Evolutionary conservation across 306 rosid species (phyloP).

Genomic region (Cucurbita moschata): DNA sequence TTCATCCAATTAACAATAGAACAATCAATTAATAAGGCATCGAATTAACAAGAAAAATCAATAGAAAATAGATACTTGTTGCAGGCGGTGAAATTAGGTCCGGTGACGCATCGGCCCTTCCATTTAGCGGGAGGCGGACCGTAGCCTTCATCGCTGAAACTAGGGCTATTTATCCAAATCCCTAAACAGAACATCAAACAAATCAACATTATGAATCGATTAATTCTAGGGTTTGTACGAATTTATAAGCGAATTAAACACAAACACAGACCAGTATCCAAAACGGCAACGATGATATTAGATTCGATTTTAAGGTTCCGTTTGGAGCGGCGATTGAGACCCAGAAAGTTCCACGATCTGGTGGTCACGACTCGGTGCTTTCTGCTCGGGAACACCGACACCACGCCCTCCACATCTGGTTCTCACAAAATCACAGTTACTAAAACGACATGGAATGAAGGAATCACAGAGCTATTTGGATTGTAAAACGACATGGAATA

Average conservation of each 20-base stretch:
- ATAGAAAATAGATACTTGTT: slow-evolving; percentile 18
- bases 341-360: slow-evolving; percentile 72
- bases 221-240: no score
- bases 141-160: slow-evolving; percentile 55
- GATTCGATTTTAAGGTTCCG: slow-evolving; percentile 25
- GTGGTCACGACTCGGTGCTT: slow-evolving; percentile 43
- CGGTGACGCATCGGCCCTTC: slow-evolving; percentile 53
- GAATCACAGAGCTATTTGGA: no score
- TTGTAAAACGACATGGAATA: no score
- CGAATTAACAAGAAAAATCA: no score
- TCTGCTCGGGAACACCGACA: slow-evolving; percentile 60
- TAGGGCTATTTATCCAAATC: slow-evolving; percentile 47
- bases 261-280: slow-evolving; percentile 28
- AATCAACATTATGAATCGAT: background rate
- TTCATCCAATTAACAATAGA: background rate
- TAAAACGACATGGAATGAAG: background rate
- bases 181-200: slow-evolving; percentile 12
- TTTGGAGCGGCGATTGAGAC: slow-evolving; percentile 22
- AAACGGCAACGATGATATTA: slow-evolving; percentile 47
- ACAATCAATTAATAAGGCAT: background rate
- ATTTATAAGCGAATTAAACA: no score
- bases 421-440: background rate
- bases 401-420: slow-evolving; percentile 31
- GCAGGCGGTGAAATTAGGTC: slow-evolving; percentile 54
- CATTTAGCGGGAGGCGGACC: slow-evolving; percentile 69